Evolutionary conservation across 2,329 filamentous ascomycete species (phyloP).

Genomic region (Sarocladiaceae sp.): DNA sequence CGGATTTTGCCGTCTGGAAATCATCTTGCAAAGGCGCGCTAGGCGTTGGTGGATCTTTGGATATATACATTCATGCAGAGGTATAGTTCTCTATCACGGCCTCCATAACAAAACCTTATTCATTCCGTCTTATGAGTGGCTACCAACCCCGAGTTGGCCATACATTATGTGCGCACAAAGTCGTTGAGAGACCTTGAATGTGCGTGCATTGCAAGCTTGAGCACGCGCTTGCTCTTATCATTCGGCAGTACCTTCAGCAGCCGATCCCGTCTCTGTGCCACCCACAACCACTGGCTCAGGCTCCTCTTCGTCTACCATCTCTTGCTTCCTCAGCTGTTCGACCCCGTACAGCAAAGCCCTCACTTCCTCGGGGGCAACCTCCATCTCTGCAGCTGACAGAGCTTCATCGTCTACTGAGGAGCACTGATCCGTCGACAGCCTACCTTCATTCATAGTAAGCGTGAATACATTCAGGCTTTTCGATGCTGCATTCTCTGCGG

Average conservation of each 20-base stretch:
- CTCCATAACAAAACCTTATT: no score
- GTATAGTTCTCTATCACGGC: no score
- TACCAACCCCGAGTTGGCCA: no score
- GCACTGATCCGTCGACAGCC: slow-evolving; percentile 21
- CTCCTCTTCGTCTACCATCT: slow-evolving; percentile 18
- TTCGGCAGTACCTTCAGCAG: not conserved
- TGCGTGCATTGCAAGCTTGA: no score
- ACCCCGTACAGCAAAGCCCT: slow-evolving; percentile 38
- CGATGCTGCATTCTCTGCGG: slow-evolving; percentile 18
- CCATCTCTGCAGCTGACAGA: slow-evolving; percentile 23
- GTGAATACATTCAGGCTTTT: slow-evolving; percentile 25
- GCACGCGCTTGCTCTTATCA: no score
- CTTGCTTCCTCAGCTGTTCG: slow-evolving; percentile 42
- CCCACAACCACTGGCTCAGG: slow-evolving; percentile 13
- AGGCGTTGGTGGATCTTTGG: no score
- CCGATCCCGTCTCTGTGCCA: not conserved
- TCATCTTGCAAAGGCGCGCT: no score
- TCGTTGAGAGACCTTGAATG: no score
- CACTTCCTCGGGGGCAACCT: slow-evolving; percentile 31
- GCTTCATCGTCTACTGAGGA: slow-evolving; percentile 18
- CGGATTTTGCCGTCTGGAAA: no score
- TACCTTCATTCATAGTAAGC: slow-evolving; percentile 24
- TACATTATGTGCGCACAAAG: no score
- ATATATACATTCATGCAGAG: no score
- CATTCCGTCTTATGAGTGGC: no score